phyloP scores from a whole-genome alignment of 441 rosid genomes.

The Biscutella laevigata region DNA sequence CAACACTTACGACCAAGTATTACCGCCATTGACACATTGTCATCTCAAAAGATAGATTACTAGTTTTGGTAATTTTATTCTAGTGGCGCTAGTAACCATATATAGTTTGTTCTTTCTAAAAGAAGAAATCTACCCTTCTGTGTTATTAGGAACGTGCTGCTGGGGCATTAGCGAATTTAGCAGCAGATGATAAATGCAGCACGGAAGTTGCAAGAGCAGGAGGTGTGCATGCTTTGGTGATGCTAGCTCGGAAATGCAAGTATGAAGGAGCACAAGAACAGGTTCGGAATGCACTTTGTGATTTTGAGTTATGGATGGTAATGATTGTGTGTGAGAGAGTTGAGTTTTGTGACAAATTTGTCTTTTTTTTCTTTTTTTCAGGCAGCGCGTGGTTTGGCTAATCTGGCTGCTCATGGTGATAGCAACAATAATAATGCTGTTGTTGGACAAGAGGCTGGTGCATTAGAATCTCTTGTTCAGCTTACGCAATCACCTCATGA shows the following conservation, averaged over 20 bases:
- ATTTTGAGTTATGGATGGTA: no score
- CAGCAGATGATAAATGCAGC: slow-evolving; percentile 96
- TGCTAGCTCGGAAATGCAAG: slow-evolving; percentile 88
- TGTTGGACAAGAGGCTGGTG: slow-evolving; percentile 92
- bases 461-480: slow-evolving; percentile 89
- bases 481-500: slow-evolving; percentile 79
- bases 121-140: background rate
- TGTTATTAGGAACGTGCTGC: slow-evolving; percentile 88
- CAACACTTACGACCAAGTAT: no score
- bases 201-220: slow-evolving; percentile 85
- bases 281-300: no score
- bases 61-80: no score
- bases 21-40: no score
- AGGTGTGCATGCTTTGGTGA: slow-evolving; percentile 87
- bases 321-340: no score
- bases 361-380: slow-evolving; percentile 25
- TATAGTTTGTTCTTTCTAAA: slow-evolving; percentile 15
- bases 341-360: slow-evolving; percentile 9
- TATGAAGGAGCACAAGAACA: slow-evolving; percentile 95
- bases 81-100: no score
- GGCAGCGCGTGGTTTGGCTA: slow-evolving; percentile 99
- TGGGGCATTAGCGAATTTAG: slow-evolving; percentile 95
- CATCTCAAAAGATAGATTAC: no score
- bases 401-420: slow-evolving; percentile 98
- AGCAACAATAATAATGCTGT: slow-evolving; percentile 89